Evolutionary conservation across 768 basidiomycete genomes (phyloP).

Genomic region (Holtermanniella nyarrowii): DNA sequence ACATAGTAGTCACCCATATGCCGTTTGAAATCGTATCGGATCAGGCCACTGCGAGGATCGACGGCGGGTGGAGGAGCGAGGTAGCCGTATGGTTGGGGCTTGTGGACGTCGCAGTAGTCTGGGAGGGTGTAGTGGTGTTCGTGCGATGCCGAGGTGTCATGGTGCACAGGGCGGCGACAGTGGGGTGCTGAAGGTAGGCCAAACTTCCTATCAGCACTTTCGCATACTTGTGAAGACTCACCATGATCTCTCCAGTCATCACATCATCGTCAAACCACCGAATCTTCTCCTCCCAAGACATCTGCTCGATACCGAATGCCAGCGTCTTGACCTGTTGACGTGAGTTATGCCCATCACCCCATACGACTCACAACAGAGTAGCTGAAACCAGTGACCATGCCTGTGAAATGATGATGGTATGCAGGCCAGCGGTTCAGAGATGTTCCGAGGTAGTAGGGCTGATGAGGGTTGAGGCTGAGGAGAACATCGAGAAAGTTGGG

Average conservation of each 20-base stretch:
- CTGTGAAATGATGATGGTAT: conserved; percentile 21
- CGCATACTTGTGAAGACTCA: background rate
- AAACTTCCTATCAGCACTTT: conserved; percentile 3
- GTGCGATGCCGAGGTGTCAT: background rate
- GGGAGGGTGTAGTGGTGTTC: background rate
- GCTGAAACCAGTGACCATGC: conserved; percentile 18
- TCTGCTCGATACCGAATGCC: conserved; percentile 10
- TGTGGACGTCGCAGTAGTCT: conserved; percentile 9
- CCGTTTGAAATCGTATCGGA: conserved; percentile 14
- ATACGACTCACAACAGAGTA: conserved; percentile 11
- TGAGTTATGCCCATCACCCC: background rate
- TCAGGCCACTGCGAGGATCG: conserved; percentile 12
- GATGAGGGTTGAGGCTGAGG: conserved; percentile 8
- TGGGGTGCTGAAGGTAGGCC: conserved; percentile 10
- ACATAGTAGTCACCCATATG: conserved; percentile 8
- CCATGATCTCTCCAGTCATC: conserved; percentile 22
- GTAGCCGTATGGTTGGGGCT: conserved; percentile 13
- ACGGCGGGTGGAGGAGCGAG: conserved; percentile 6
- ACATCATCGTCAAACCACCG: conserved; percentile 19
- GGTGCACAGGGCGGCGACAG: conserved; percentile 1
- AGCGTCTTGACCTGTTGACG: conserved; percentile 15
- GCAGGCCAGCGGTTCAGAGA: conserved; percentile 18
- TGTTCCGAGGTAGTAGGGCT: conserved; percentile 15
- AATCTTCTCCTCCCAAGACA: conserved; percentile 13
- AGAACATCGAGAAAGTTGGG: conserved; percentile 17